Conservation (phyloP, 2,329 filamentous ascomycete species). For the Neoascochyta sp. region DNA sequence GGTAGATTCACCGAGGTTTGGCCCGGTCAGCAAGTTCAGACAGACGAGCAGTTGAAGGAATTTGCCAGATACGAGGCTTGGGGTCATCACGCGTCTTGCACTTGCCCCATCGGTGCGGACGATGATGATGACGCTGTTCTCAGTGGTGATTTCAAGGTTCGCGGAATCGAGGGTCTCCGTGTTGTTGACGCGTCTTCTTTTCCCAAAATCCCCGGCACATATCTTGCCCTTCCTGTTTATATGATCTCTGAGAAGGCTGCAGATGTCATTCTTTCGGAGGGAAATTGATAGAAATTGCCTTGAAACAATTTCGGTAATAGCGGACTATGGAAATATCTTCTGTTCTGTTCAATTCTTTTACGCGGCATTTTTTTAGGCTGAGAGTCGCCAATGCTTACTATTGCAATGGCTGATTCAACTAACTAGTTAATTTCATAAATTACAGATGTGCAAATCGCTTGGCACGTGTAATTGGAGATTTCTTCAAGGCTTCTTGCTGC, state of each 20-base stretch:
- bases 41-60: constrained; percentile 42
- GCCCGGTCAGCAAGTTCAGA: constrained; percentile 47
- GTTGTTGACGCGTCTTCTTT: constrained; percentile 42
- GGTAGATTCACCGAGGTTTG: constrained; percentile 47
- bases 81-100: constrained; percentile 57
- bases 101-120: constrained; percentile 54
- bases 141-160: constrained; percentile 51
- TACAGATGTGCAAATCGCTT: no score
- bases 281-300: no score
- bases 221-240: constrained; percentile 52
- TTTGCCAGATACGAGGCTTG: constrained; percentile 22
- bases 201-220: constrained; percentile 48
- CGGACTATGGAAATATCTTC: no score
- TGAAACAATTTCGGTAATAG: no score
- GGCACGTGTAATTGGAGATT: no score
- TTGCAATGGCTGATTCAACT: no score
- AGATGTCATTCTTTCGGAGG: constrained; percentile 56
- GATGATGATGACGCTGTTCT: constrained; percentile 53
- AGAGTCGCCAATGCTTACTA: no score
- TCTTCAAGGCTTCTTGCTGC: no score
- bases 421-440: no score
- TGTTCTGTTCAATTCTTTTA: no score
- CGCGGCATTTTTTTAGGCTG: no score
- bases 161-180: constrained; percentile 50
- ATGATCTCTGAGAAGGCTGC: constrained; percentile 62